Percentiles rank a stretch among this genome's conserved stretches.
Evolutionary conservation across 2,329 filamentous ascomycete species (phyloP).

Genomic region (Magnaporthiopsis incrustans): DNA sequence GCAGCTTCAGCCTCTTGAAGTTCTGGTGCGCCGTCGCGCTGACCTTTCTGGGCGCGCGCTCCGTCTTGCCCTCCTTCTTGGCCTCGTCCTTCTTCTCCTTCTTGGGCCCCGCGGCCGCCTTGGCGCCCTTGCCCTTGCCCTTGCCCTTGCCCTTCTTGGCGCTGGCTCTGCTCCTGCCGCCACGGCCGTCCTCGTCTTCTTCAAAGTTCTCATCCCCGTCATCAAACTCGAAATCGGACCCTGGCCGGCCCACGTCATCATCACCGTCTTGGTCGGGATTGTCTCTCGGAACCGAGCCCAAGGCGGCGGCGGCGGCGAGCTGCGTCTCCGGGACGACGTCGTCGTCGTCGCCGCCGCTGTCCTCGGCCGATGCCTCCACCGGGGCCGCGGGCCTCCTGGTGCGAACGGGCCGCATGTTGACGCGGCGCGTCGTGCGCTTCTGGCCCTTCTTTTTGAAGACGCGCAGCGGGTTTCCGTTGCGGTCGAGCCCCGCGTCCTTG

Average conservation of each 20-base stretch:
- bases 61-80: slow-evolving; percentile 27
- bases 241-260: slow-evolving; percentile 26
- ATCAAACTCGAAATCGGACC: slow-evolving; percentile 28
- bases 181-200: slow-evolving; percentile 21
- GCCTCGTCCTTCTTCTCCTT: slow-evolving; percentile 21
- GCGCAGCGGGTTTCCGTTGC: slow-evolving; percentile 51
- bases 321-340: slow-evolving; percentile 33
- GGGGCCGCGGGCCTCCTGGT: slow-evolving; percentile 36
- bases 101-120: slow-evolving; percentile 14
- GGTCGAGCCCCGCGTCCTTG: slow-evolving; percentile 29
- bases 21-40: slow-evolving; percentile 58
- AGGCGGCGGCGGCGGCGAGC: slow-evolving; percentile 18
- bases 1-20: slow-evolving; percentile 55
- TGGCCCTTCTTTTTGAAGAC: slow-evolving; percentile 77
- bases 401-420: slow-evolving; percentile 53
- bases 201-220: slow-evolving; percentile 16
- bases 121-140: slow-evolving; percentile 9
- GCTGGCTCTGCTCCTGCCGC: slow-evolving; percentile 17
- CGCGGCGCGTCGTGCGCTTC: slow-evolving; percentile 66
- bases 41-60: slow-evolving; percentile 50
- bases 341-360: slow-evolving; percentile 28
- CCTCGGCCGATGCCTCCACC: slow-evolving; percentile 15
- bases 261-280: slow-evolving; percentile 19
- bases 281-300: slow-evolving; percentile 14
- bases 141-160: slow-evolving; percentile 18